phyloP scores from a whole-genome alignment of 2,329 filamentous ascomycete genomes.

The Diaporthe amygdali region DNA sequence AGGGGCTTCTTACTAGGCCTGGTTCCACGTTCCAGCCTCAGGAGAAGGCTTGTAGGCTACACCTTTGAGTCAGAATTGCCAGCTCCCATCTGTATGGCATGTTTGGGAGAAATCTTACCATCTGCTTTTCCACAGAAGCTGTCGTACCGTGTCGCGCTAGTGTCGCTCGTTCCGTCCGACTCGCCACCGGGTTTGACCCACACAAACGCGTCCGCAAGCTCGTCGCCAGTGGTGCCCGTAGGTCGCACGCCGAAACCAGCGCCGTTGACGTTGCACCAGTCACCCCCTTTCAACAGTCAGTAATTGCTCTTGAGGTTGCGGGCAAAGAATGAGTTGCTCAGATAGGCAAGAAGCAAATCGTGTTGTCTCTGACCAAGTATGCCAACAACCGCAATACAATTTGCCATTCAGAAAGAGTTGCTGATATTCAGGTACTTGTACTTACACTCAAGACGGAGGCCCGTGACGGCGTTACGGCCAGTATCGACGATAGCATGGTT shows the following conservation, averaged over 20 bases:
- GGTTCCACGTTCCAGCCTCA: slow-evolving; percentile 73
- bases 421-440: neutral
- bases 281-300: slow-evolving; percentile 34
- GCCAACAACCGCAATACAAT: no score
- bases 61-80: neutral
- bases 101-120: neutral
- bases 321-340: no score
- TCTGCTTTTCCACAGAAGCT: slow-evolving; percentile 55
- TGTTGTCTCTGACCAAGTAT: no score
- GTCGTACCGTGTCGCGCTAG: slow-evolving; percentile 56
- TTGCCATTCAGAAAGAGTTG: no score
- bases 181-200: slow-evolving; percentile 74
- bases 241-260: slow-evolving; percentile 69
- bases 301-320: neutral
- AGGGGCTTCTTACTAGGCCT: slow-evolving; percentile 47
- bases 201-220: slow-evolving; percentile 69
- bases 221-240: slow-evolving; percentile 62
- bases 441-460: slow-evolving; percentile 45
- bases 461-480: slow-evolving; percentile 45
- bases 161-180: slow-evolving; percentile 57
- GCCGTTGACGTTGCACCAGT: slow-evolving; percentile 52
- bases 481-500: slow-evolving; percentile 50
- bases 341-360: no score
- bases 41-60: slow-evolving; percentile 67
- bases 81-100: neutral